Conservation (phyloP, 1,284 basidiomycete genomes). For the Leccinum proliferum region DNA sequence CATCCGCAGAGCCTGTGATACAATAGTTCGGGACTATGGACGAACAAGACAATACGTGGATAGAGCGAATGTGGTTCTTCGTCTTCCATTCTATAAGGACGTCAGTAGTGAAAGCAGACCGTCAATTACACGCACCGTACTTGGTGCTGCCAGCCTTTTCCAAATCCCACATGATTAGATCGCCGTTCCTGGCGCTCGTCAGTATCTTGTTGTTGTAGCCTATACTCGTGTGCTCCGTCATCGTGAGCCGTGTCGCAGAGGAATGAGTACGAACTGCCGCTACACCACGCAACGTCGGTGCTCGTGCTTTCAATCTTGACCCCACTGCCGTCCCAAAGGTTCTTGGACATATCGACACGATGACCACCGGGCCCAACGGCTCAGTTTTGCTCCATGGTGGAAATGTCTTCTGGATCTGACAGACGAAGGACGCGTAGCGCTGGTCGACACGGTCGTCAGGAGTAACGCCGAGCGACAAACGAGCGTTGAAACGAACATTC, state of each 20-base stretch:
- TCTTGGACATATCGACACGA: conserved; percentile 61
- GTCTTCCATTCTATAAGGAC: conserved; percentile 55
- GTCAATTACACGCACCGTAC: conserved; percentile 48
- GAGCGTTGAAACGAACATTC: conserved; percentile 49
- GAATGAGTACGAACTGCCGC: conserved; percentile 51
- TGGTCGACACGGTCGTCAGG: conserved; percentile 28
- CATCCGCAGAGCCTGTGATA: conserved; percentile 80
- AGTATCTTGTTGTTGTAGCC: conserved; percentile 76
- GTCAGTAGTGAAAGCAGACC: conserved; percentile 11
- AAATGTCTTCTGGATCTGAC: conserved; percentile 39
- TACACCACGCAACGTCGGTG: conserved; percentile 81
- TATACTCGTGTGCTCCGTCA: conserved; percentile 25
- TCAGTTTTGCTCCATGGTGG: conserved; percentile 44
- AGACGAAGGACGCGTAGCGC: conserved; percentile 63
- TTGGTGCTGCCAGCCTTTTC: conserved; percentile 63
- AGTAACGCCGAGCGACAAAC: background rate
- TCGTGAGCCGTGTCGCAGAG: background rate
- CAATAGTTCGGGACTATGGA: conserved; percentile 61
- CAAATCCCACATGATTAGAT: conserved; percentile 82
- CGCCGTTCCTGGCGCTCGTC: conserved; percentile 79
- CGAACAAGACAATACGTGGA: conserved; percentile 67
- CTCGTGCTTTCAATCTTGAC: conserved; percentile 70
- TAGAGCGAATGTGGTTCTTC: conserved; percentile 72
- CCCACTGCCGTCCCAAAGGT: conserved; percentile 68
- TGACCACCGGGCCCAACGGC: conserved; percentile 52